Evolutionary conservation across 1,139 yeast species (phyloP).

Genomic region (Suhomyces atakaporum): DNA sequence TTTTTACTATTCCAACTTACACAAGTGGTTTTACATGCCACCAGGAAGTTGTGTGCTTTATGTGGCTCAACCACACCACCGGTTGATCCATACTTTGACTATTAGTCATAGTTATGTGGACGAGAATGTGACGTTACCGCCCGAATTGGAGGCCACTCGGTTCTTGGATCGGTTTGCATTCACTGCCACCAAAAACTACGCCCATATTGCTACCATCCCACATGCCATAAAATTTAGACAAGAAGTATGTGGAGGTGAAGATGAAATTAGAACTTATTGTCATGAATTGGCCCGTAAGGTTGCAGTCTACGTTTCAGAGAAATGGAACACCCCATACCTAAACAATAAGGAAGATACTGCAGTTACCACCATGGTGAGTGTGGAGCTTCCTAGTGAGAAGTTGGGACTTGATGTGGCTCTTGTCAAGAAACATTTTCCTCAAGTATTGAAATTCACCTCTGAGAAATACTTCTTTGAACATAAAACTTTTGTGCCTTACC

Average conservation of each 20-base stretch:
- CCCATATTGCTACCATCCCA: conserved; percentile 27
- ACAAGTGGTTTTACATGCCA: conserved; percentile 70
- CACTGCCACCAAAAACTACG: conserved; percentile 38
- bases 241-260: conserved; percentile 64
- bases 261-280: conserved; percentile 51
- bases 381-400: conserved; percentile 39
- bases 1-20: conserved; percentile 62
- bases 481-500: conserved; percentile 51
- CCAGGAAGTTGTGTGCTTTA: conserved; percentile 62
- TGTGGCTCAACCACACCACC: conserved; percentile 54
- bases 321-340: conserved; percentile 40
- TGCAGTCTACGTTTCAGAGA: conserved; percentile 35
- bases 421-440: conserved; percentile 13
- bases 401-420: conserved; percentile 16
- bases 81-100: conserved; percentile 57
- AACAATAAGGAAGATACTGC: conserved; percentile 33
- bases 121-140: conserved; percentile 22
- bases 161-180: conserved; percentile 42
- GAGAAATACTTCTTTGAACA: conserved; percentile 23
- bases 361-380: conserved; percentile 49
- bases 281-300: conserved; percentile 45
- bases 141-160: conserved; percentile 27
- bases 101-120: conserved; percentile 49
- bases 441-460: conserved; percentile 8
- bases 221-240: conserved; percentile 55